phyloP scores from a whole-genome alignment of 192 early-diverging fungal species.

The Coemansia sp. region DNA sequence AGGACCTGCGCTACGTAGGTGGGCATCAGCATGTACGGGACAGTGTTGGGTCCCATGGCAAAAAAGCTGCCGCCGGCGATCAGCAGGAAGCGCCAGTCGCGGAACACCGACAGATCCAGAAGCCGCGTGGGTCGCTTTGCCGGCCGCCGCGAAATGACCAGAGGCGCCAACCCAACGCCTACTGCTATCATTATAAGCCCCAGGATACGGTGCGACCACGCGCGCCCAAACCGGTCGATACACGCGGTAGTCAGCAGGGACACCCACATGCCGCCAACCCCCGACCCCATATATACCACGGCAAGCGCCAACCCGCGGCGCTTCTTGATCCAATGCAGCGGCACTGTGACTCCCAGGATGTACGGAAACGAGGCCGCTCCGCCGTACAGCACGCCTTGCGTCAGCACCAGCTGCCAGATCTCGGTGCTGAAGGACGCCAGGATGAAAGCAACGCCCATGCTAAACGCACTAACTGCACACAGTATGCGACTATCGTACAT shows the following conservation, averaged over 20 bases:
- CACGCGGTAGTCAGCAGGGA: slow-evolving; percentile 29
- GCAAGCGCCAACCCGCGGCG: slow-evolving; percentile 40
- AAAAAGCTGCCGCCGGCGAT: slow-evolving; percentile 49
- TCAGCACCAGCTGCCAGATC: slow-evolving; percentile 55
- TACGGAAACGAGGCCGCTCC: slow-evolving; percentile 44
- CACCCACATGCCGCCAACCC: slow-evolving; percentile 50
- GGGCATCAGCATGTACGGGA: slow-evolving; percentile 51
- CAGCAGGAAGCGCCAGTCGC: slow-evolving; percentile 40
- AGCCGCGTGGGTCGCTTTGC: slow-evolving; percentile 12
- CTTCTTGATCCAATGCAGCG: slow-evolving; percentile 42
- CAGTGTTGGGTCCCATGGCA: slow-evolving; percentile 53
- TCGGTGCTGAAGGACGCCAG: slow-evolving; percentile 53
- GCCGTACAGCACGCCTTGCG: slow-evolving; percentile 53
- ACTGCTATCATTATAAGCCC: slow-evolving; percentile 32
- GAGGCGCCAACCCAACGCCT: slow-evolving; percentile 38
- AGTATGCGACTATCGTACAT: slow-evolving; percentile 28
- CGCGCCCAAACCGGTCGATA: slow-evolving; percentile 31
- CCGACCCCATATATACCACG: slow-evolving; percentile 40
- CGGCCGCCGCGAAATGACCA: slow-evolving; percentile 27
- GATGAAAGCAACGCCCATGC: slow-evolving; percentile 39
- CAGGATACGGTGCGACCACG: slow-evolving; percentile 44
- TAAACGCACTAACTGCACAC: slow-evolving; percentile 22
- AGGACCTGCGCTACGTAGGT: slow-evolving; percentile 44
- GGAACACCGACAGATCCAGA: slow-evolving; percentile 37
- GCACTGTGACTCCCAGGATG: slow-evolving; percentile 45